Evolutionary conservation across 192 early-diverging fungal genomes (phyloP).

Genomic region (Hyaloraphidium curvatum): DNA sequence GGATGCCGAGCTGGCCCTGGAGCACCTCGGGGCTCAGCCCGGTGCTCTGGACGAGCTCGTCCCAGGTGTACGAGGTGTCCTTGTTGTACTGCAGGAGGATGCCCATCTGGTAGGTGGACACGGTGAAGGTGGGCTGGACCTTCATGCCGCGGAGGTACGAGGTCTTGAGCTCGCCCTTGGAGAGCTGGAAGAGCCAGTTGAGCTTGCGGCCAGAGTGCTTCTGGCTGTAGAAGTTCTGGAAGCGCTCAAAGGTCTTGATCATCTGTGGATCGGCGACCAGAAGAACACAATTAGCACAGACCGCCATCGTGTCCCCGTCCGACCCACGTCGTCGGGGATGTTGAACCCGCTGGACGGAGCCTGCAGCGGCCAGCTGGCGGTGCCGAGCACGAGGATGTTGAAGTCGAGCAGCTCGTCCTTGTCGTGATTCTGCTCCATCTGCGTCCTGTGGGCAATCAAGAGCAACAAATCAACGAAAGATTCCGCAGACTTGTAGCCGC

Average conservation of each 20-base stretch:
- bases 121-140: constrained; percentile 52
- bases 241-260: constrained; percentile 62
- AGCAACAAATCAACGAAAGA: background rate
- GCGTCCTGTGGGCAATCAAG: constrained; percentile 12
- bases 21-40: constrained; percentile 48
- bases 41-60: constrained; percentile 56
- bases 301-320: background rate
- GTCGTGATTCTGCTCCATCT: constrained; percentile 22
- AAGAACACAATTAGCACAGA: background rate
- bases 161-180: constrained; percentile 83
- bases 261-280: constrained; percentile 20
- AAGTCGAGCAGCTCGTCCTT: constrained; percentile 44
- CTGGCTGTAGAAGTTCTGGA: constrained; percentile 69
- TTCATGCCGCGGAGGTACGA: constrained; percentile 61
- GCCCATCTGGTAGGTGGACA: constrained; percentile 82
- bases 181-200: constrained; percentile 85
- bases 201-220: constrained; percentile 80
- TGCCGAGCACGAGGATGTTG: constrained; percentile 66
- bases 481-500: constrained; percentile 14
- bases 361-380: constrained; percentile 76
- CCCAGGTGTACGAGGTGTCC: constrained; percentile 48
- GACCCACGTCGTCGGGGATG: constrained; percentile 61
- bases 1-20: constrained; percentile 40
- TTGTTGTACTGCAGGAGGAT: constrained; percentile 82
- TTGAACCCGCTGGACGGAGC: constrained; percentile 57